Conservation (phyloP, 2,329 filamentous ascomycete genomes). For the Fusarium torreyae region DNA sequence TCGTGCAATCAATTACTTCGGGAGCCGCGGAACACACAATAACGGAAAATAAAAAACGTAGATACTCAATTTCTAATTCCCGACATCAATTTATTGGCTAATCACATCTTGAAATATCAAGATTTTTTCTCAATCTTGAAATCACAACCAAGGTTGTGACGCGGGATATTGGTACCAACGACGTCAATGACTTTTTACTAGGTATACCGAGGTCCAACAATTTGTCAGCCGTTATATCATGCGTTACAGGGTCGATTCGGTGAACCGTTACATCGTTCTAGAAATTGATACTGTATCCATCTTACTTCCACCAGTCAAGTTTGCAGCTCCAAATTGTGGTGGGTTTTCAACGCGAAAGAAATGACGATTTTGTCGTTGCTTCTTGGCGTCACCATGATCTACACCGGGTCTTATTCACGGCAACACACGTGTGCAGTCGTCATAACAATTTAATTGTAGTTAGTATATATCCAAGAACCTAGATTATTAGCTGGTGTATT, state of each 20-base stretch:
- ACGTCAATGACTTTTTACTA: slow-evolving; percentile 11
- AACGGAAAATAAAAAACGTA: no score
- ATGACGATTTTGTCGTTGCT: slow-evolving; percentile 6
- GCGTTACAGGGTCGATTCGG: not conserved
- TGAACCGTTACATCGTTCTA: not conserved
- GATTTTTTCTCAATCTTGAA: no score
- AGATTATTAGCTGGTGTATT: not conserved
- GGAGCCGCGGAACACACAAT: no score
- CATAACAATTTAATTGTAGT: not conserved
- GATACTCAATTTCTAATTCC: no score
- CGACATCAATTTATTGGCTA: not conserved
- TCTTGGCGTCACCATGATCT: slow-evolving; percentile 19
- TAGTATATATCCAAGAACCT: not conserved
- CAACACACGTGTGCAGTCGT: no score
- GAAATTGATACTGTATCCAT: fast-evolving
- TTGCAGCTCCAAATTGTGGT: not conserved
- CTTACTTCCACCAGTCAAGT: not conserved
- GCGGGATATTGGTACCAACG: not conserved
- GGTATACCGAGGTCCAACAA: not conserved
- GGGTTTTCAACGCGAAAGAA: not conserved
- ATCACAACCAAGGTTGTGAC: no score
- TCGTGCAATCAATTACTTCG: no score
- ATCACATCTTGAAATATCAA: not conserved
- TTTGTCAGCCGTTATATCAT: not conserved
- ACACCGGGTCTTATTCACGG: not conserved